Evolutionary conservation across 768 basidiomycete species (phyloP).

Genomic region (Gymnopilus junonius): DNA sequence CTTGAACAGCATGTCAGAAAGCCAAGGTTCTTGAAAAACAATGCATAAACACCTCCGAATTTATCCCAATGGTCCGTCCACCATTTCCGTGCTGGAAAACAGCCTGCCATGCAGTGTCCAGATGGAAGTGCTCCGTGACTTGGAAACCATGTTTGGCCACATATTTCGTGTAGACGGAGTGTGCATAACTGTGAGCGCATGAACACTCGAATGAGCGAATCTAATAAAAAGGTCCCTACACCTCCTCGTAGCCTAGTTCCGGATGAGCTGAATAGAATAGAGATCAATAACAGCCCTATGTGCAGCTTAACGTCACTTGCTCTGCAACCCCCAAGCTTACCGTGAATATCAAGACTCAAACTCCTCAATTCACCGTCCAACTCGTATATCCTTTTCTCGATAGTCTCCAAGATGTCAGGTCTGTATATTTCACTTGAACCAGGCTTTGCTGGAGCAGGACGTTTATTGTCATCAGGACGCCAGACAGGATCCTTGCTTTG

Average conservation of each 20-base stretch:
- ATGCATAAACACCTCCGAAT: constrained; percentile 62
- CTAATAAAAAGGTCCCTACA: constrained; percentile 40
- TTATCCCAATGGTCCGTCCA: constrained; percentile 75
- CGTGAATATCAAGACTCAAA: constrained; percentile 77
- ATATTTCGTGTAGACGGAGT: constrained; percentile 70
- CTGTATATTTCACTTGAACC: constrained; percentile 47
- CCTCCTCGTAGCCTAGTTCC: constrained; percentile 70
- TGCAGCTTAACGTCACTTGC: neutral
- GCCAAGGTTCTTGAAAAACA: neutral
- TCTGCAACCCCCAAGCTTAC: constrained; percentile 46
- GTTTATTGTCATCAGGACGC: constrained; percentile 42
- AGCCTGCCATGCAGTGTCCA: constrained; percentile 80
- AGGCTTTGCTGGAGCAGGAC: constrained; percentile 33
- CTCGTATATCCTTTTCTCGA: constrained; percentile 57
- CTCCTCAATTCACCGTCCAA: constrained; percentile 56
- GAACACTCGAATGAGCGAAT: neutral
- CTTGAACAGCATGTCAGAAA: constrained; percentile 27
- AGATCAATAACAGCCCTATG: neutral
- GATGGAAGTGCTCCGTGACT: constrained; percentile 62
- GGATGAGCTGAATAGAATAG: constrained; percentile 55
- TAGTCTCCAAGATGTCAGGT: constrained; percentile 61
- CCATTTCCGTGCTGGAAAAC: constrained; percentile 65
- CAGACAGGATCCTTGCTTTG: constrained; percentile 32
- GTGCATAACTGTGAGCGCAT: constrained; percentile 57
- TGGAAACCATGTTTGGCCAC: constrained; percentile 68